Evolutionary conservation across 371 early-diverging fungal genomes (phyloP).

Genomic region (Apophysomyces ossiformis): DNA sequence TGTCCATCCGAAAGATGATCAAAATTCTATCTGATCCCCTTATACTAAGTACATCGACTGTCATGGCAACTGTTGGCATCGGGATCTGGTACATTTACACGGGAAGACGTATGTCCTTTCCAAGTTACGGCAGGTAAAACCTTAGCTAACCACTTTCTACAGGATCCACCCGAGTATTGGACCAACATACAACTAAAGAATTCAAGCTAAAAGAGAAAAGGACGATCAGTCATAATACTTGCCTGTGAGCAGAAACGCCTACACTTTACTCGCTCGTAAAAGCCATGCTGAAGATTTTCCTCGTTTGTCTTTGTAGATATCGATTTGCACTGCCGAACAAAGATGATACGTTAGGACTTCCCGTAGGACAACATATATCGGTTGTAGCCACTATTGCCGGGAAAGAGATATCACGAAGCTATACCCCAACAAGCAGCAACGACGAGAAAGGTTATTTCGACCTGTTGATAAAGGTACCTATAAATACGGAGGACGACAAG

Average conservation of each 20-base stretch:
- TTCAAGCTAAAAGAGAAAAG: conserved; percentile 73
- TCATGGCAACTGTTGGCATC: conserved; percentile 4
- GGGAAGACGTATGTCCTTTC: background rate
- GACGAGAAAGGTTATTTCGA: conserved; percentile 84
- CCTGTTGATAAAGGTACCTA: conserved; percentile 81
- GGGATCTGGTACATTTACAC: conserved; percentile 11
- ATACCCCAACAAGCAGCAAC: conserved; percentile 87
- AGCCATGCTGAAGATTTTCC: background rate
- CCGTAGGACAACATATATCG: conserved; percentile 90
- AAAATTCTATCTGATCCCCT: conserved; percentile 15
- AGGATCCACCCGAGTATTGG: conserved; percentile 45
- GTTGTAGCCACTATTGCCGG: conserved; percentile 76
- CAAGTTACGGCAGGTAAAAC: background rate
- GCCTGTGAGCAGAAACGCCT: conserved; percentile 54
- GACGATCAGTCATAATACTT: conserved; percentile 75
- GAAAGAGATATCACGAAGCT: conserved; percentile 80
- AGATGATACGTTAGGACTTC: conserved; percentile 71
- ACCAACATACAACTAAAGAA: conserved; percentile 66
- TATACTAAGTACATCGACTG: conserved; percentile 12
- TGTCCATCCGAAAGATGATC: conserved; percentile 5
- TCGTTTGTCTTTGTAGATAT: conserved; percentile 57
- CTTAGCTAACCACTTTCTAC: background rate
- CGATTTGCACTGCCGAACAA: conserved; percentile 75
- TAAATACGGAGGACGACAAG: background rate
- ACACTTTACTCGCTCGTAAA: background rate